Evolutionary conservation across 441 rosid genomes (phyloP), one percentile per base, ranked within the genome.

Genomic region (Erysimum pusillum): DNA sequence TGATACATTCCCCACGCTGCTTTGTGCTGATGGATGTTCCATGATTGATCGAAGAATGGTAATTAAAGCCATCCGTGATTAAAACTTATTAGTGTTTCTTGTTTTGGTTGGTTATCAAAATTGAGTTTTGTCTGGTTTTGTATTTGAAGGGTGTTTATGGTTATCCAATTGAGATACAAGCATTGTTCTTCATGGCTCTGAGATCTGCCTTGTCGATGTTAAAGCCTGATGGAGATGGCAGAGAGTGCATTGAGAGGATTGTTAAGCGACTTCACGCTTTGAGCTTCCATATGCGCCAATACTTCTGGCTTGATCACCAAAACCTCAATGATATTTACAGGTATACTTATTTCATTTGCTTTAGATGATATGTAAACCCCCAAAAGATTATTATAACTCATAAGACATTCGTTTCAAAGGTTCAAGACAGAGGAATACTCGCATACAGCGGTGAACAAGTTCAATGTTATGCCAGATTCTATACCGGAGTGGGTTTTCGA

Each of bases 41-140:
- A 92, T 94, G 98, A 85, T 94, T 79, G 97, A 94, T 86, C 85
- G 98, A 28, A 88, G 98, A 84, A 94, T 94, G 98, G 98, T 94
- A 83, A 53, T 9, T 28, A 6, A 31, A 3, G 14, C 14, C 28
- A 4, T 75, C 7, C 35, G 14, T 54, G 31, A 35, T 32, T 9
- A n/a, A 6, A 35, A 18, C 11, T 35, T 1, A 15, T 25, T 8
- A 6, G 7, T 9, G 32, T 69, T 41, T 53, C 7, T 52, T 38
- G 51, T 5, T 65, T 36, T 20, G 18, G 2, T 53, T n/a, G 17
- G 22, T 57, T 18, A 28, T 42, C 12, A 25, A 18, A 17, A 13
- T 63, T 42, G 14, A 0, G 52, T 15, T 36, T 0, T 11, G 20
- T 35, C 65, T 46, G 6, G 15, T 34, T 48, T 34, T 17, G 60